Evolutionary conservation across 1,284 basidiomycete genomes (phyloP), one percentile per base, ranked within the genome.

Genomic region (Gomphus sp.): DNA sequence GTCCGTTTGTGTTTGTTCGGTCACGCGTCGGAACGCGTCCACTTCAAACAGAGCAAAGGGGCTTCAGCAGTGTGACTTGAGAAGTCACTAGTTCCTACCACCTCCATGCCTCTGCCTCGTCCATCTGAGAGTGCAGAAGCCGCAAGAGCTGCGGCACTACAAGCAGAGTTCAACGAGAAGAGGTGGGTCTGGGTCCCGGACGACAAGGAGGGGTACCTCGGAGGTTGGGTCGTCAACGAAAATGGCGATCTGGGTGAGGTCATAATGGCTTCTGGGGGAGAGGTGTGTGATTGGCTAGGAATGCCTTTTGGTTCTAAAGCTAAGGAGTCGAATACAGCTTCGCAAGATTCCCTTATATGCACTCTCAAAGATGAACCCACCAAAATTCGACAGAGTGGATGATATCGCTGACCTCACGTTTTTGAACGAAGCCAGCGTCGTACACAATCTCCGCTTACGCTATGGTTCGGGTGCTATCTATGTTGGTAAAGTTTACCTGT

Each of bases 381-480:
- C 96, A 49, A 97, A 98, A 74, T 99, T 99, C 71, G 95, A 99
- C 74, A 85, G 93, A 52, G 95, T 94, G 2, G 94, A 96, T 65
- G 97, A 99, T 73, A 99, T 99, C 66, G 97, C 97, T 50, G 95
- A 99, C 73, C 79, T 99, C 63, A 99, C 97, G 1, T 98, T 95
- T 73, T 77, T 99, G 62, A 99, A 99, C 71, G 97, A 99, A 79
- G 95, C 97, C 10, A 95, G 93, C 66, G 97, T 99, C 34, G 95
- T 99, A 28, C 94, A 99, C 71, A 98, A 99, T 73, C 81, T 99
- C 37, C 82, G 93, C 62, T 76, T 93, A 65, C 81, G 97, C 69
- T 99, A 96, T 73, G 89, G 90, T 57, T 90, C 91, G 52, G 92
- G 91, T 34, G 87, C 89, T 60, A 98, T 99, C 66, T 99, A 99